Conservation (phyloP, 2,329 filamentous ascomycete genomes). For the Xylaria hypoxylon region DNA sequence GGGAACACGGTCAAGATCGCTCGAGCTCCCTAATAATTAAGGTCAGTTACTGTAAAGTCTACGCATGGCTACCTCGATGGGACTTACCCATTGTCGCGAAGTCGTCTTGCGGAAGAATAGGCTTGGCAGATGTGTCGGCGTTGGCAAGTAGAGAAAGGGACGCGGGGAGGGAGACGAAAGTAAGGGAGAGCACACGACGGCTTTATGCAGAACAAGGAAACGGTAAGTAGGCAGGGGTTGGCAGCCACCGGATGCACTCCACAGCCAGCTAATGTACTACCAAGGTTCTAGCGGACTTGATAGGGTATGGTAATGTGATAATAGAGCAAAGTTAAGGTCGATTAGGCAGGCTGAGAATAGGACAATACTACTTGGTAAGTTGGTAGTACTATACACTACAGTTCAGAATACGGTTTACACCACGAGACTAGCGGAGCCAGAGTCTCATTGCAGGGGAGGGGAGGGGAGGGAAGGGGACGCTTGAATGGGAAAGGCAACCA, state of each 20-base stretch:
- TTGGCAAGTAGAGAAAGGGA: slow-evolving; percentile 25
- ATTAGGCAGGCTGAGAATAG: neutral
- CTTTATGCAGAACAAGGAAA: slow-evolving; percentile 39
- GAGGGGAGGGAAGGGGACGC: too few relatives aligned
- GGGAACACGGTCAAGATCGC: slow-evolving; percentile 38
- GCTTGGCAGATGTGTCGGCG: slow-evolving; percentile 30
- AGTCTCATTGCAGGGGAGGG: slow-evolving; percentile 41
- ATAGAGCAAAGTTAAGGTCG: neutral
- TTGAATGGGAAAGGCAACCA: slow-evolving; percentile 36
- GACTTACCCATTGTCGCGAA: slow-evolving; percentile 36
- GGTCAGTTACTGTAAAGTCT: slow-evolving; percentile 18
- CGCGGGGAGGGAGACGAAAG: slow-evolving; percentile 8
- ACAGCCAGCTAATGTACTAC: slow-evolving; percentile 27
- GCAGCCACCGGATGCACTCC: slow-evolving; percentile 33
- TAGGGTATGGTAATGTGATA: slow-evolving; percentile 28
- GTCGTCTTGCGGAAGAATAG: slow-evolving; percentile 24
- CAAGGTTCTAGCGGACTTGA: slow-evolving; percentile 10
- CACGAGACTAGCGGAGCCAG: slow-evolving; percentile 39
- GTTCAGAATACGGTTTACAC: slow-evolving; percentile 21
- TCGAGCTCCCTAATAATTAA: slow-evolving; percentile 32
- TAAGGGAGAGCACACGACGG: slow-evolving; percentile 20
- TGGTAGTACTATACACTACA: too few relatives aligned
- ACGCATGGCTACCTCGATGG: neutral
- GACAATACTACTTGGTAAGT: too few relatives aligned
- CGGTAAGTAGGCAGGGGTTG: neutral